Percentiles rank a stretch among this genome's conserved stretches.
These are phyloP conservation scores for Sungouiella blattae DNA, from an alignment of 805 yeast species.

Conservation along the genomic window DNA sequence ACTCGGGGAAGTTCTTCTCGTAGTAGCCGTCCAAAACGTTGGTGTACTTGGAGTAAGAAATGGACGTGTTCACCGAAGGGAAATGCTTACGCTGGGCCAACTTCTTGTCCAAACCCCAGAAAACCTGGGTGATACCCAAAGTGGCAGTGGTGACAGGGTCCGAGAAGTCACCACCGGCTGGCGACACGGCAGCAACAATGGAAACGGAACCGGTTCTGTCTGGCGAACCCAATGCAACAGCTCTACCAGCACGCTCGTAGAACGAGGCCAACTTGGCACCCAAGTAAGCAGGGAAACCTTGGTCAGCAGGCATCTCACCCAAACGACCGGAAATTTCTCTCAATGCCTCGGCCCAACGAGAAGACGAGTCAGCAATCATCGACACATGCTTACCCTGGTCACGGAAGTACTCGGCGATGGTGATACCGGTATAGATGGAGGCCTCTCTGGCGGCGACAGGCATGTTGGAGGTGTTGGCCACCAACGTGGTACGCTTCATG, in stretches of 20 bases:
- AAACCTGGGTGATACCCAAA: constrained; percentile 98
- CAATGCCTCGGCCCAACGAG: constrained; percentile 99
- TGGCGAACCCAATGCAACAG: constrained; percentile 93
- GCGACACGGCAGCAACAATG: constrained; percentile 98
- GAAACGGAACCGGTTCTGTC: constrained; percentile 96
- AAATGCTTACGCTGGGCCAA: constrained; percentile 99
- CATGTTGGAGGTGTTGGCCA: constrained; percentile 98
- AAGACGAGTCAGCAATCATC: constrained; percentile 99
- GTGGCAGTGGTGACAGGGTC: constrained; percentile 99
- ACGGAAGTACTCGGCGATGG: constrained; percentile 98
- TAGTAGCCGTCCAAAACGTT: constrained; percentile 81
- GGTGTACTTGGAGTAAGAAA: constrained; percentile 95
- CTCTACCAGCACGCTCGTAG: constrained; percentile 99
- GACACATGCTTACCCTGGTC: constrained; percentile 99
- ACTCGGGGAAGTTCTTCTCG: constrained; percentile 83
- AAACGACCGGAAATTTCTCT: constrained; percentile 99
- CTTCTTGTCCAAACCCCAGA: constrained; percentile 99
- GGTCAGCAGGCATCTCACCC: constrained; percentile 99
- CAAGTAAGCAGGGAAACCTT: constrained; percentile 99
- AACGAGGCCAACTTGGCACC: constrained; percentile 99
- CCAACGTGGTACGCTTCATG: constrained; percentile 98
- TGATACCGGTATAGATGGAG: constrained; percentile 97
- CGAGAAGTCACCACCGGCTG: constrained; percentile 99
- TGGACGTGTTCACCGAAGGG: constrained; percentile 96
- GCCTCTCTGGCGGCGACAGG: constrained; percentile 99